phyloP scores from a whole-genome alignment of 441 rosid genomes.

The Gossypium lobatum region DNA sequence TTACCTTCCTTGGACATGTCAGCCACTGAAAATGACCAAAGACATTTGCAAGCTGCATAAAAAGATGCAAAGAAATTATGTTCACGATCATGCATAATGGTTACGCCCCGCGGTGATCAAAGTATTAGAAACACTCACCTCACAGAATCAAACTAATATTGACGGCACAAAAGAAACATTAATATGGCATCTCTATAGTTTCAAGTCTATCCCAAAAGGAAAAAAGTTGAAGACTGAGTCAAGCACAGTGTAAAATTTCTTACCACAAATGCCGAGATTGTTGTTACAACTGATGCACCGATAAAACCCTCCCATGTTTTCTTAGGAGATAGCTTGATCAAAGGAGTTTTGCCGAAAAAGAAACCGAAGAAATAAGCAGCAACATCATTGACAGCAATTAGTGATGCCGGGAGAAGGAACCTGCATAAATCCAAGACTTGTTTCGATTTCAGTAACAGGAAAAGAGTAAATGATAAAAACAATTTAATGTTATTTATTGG shows the following conservation, averaged over 20 bases:
- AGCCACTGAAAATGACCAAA: slow-evolving; percentile 74
- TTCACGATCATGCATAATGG: background rate
- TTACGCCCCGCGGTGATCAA: background rate
- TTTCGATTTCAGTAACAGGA: background rate
- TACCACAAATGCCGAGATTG: slow-evolving; percentile 71
- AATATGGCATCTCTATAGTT: background rate
- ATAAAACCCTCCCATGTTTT: slow-evolving; percentile 96
- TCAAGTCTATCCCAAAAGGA: background rate
- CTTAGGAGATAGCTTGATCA: slow-evolving; percentile 92
- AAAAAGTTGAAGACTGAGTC: background rate
- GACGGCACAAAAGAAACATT: background rate
- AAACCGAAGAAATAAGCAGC: slow-evolving; percentile 81
- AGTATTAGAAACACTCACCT: background rate
- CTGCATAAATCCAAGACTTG: slow-evolving; percentile 26
- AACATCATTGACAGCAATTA: slow-evolving; percentile 69
- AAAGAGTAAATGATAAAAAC: no score
- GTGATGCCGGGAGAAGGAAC: slow-evolving; percentile 91
- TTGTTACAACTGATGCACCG: slow-evolving; percentile 75
- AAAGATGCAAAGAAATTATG: slow-evolving; percentile 7
- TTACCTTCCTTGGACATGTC: slow-evolving; percentile 90
- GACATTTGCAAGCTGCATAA: slow-evolving; percentile 69
- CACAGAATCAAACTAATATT: background rate
- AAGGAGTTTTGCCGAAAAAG: slow-evolving; percentile 83
- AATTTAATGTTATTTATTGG: no score
- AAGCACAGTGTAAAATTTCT: slow-evolving; percentile 14